Evolutionary conservation across 2,329 filamentous ascomycete genomes (phyloP).

Genomic region (Exophiala aquamarina): DNA sequence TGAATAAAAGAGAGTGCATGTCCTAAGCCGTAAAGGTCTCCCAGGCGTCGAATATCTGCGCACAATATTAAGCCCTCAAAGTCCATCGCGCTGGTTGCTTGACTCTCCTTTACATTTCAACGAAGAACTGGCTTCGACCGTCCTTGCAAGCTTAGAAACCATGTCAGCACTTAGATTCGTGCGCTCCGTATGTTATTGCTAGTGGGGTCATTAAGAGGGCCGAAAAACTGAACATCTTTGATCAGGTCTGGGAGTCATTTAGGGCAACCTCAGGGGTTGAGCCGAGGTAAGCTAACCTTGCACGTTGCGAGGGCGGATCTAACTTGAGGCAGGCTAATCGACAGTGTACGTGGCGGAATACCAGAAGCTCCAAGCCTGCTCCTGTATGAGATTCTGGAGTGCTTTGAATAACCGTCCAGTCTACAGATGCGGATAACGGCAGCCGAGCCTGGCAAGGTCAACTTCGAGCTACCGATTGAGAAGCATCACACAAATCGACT

Average conservation of each 20-base stretch:
- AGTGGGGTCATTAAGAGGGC: not conserved
- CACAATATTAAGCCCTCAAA: no score
- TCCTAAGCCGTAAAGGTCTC: no score
- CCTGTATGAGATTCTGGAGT: not conserved
- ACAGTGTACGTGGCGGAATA: conserved; percentile 38
- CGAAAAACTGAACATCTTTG: conserved; percentile 27
- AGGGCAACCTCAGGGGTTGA: conserved; percentile 83
- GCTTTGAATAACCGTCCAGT: conserved; percentile 1
- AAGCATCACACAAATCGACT: conserved; percentile 68
- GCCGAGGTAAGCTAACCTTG: conserved; percentile 63
- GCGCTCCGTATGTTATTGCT: conserved; percentile 54
- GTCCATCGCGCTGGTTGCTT: no score
- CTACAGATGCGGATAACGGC: conserved; percentile 60
- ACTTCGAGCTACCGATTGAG: conserved; percentile 64
- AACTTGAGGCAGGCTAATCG: conserved; percentile 32
- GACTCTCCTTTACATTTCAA: no score
- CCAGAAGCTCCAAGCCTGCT: not conserved
- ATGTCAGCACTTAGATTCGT: conserved; percentile 64
- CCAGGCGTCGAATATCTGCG: no score
- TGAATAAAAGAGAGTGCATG: no score
- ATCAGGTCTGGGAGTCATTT: conserved; percentile 81
- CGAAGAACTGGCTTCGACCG: no score
- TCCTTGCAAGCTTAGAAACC: no score
- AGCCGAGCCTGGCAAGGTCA: conserved; percentile 61
- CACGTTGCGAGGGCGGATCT: not conserved